Conservation (phyloP, 2,329 filamentous ascomycete genomes). For the Zopfia rhizophila region DNA sequence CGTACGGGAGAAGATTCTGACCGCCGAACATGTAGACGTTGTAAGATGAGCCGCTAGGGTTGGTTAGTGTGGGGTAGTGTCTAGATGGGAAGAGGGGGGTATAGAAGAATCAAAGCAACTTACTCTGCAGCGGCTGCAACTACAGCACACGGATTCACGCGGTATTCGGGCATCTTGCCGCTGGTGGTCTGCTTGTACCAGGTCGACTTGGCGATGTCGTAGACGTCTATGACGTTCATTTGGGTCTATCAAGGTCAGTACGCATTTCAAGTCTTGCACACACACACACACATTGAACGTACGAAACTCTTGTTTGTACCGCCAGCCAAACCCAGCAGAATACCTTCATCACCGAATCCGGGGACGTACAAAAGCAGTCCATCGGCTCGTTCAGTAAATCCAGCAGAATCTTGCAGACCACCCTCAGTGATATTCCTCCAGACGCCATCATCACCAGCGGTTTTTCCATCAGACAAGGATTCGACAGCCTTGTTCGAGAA, state of each 20-base stretch:
- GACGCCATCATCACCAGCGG: slow-evolving; percentile 69
- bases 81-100: background rate
- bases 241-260: slow-evolving; percentile 56
- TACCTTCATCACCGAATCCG: slow-evolving; percentile 77
- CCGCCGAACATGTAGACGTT: slow-evolving; percentile 84
- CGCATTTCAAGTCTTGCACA: background rate
- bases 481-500: slow-evolving; percentile 71
- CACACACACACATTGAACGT: slow-evolving; percentile 31
- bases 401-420: slow-evolving; percentile 71
- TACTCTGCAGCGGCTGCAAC: slow-evolving; percentile 75
- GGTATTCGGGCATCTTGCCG: slow-evolving; percentile 67
- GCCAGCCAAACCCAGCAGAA: slow-evolving; percentile 81
- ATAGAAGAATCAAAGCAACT: slow-evolving; percentile 15
- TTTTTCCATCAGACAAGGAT: slow-evolving; percentile 62
- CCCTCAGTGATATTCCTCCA: slow-evolving; percentile 81
- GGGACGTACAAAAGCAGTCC: slow-evolving; percentile 79
- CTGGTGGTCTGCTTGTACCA: slow-evolving; percentile 81
- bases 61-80: slow-evolving; percentile 13
- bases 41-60: slow-evolving; percentile 70
- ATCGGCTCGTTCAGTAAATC: slow-evolving; percentile 79
- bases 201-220: slow-evolving; percentile 73
- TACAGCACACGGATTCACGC: slow-evolving; percentile 75
- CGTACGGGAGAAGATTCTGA: slow-evolving; percentile 74
- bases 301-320: slow-evolving; percentile 75
- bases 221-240: slow-evolving; percentile 83